Percentiles rank a stretch among this genome's conserved stretches.
These are phyloP conservation scores for Helichrysum umbraculigerum DNA, from an alignment of 129 eudicot genomes.

Conservation along the genomic window DNA sequence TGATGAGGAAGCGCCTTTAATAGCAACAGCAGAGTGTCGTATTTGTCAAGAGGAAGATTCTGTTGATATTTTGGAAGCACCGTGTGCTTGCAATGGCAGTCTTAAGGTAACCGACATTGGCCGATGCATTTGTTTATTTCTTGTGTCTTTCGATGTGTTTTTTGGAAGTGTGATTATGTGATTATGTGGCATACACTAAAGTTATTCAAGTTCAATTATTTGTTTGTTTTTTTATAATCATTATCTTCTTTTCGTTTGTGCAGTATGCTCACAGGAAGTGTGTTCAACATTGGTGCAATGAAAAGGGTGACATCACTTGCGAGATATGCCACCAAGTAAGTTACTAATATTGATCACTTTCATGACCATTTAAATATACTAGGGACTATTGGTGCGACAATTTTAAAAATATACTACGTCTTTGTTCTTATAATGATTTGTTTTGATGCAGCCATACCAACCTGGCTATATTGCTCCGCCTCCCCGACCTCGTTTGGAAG, in stretches of 20 bases:
- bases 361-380: neutral
- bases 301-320: constrained; percentile 94
- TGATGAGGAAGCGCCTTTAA: constrained; percentile 76
- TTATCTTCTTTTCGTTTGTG: constrained; percentile 7
- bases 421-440: neutral
- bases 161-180: constrained; percentile 7
- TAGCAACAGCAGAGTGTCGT: constrained; percentile 79
- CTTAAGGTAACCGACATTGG: constrained; percentile 59
- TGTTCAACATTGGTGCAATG: constrained; percentile 99
- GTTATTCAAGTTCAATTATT: too few species aligned
- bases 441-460: constrained; percentile 68
- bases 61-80: constrained; percentile 59
- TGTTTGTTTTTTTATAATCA: too few species aligned
- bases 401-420: neutral
- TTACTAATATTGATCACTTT: neutral
- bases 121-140: neutral
- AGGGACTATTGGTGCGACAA: neutral
- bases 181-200: neutral
- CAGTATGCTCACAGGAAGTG: constrained; percentile 99
- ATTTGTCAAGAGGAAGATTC: constrained; percentile 98
- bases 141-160: neutral
- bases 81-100: constrained; percentile 93
- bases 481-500: constrained; percentile 67
- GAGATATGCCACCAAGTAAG: constrained; percentile 96
- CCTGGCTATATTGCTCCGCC: constrained; percentile 81